Evolutionary conservation across 2,329 filamentous ascomycete species (phyloP).

Genomic region (Xylariaceae sp.): DNA sequence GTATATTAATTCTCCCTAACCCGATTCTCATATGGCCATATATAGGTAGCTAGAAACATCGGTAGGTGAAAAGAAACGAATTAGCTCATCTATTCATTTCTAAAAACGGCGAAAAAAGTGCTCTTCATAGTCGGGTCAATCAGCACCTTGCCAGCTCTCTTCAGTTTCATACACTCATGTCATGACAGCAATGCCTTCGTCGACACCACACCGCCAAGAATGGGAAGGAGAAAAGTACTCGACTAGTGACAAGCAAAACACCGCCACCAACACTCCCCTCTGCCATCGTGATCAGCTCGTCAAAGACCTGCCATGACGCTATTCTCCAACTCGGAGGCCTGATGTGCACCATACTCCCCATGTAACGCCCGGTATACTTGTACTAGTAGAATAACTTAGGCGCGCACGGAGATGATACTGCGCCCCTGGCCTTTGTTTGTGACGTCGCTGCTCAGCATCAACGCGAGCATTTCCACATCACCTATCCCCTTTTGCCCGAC

Average conservation of each 20-base stretch:
- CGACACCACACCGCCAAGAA: neutral
- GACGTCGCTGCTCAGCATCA: constrained; percentile 30
- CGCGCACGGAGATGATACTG: constrained; percentile 29
- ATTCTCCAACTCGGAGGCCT: neutral
- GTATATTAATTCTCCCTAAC: neutral
- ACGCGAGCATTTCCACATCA: constrained; percentile 31
- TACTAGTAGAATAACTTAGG: constrained; percentile 17
- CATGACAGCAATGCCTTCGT: neutral
- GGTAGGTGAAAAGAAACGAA: neutral
- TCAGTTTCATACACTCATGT: constrained; percentile 4
- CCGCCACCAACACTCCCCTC: neutral
- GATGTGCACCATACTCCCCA: neutral
- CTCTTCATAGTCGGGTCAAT: constrained; percentile 1
- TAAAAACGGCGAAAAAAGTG: neutral
- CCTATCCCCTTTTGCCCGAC: constrained; percentile 32
- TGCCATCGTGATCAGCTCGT: neutral
- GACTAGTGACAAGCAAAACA: neutral
- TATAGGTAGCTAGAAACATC: neutral
- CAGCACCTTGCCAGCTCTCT: neutral
- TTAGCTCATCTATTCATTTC: constrained; percentile 14
- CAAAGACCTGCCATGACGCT: neutral
- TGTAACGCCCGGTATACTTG: neutral
- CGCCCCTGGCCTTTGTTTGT: constrained; percentile 26
- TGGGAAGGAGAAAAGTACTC: neutral
- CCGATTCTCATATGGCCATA: neutral